Percentiles rank a stretch among this genome's conserved stretches.
These are phyloP conservation scores for Camelina neglecta DNA, from an alignment of 345 rosid genomes.

Conservation along the genomic window DNA sequence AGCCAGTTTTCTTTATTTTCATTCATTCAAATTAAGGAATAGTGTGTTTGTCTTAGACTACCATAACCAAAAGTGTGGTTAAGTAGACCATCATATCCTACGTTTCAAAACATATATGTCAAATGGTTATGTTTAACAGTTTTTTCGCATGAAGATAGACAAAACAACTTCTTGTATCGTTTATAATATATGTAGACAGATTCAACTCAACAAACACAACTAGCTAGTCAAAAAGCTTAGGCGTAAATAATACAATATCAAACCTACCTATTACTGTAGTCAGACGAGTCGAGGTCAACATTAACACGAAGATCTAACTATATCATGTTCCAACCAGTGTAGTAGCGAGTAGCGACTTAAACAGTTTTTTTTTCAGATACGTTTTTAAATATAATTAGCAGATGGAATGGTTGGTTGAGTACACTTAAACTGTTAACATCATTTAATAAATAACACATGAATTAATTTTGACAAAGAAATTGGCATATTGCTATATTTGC, in stretches of 20 bases:
- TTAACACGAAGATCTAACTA: not conserved
- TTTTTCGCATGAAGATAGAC: not conserved
- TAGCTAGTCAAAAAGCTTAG: not conserved
- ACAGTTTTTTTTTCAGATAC: not conserved
- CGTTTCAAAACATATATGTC: not conserved
- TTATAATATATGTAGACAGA: not conserved
- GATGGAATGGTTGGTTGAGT: slow-evolving; percentile 30
- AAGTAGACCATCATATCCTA: not conserved
- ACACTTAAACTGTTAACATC: slow-evolving; percentile 32
- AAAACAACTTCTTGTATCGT: not conserved
- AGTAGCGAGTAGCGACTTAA: slow-evolving; percentile 8
- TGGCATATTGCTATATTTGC: slow-evolving; percentile 33
- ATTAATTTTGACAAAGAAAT: slow-evolving; percentile 23
- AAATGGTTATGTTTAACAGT: not conserved
- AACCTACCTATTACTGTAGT: not conserved
- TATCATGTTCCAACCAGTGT: not conserved
- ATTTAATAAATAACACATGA: slow-evolving; percentile 24
- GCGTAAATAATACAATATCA: not conserved
- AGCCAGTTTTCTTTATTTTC: slow-evolving; percentile 4
- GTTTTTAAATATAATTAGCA: not conserved
- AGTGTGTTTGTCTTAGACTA: not conserved
- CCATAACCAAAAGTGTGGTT: slow-evolving; percentile 4
- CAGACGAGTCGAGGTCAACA: slow-evolving; percentile 1
- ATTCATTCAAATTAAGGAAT: not conserved
- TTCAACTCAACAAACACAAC: not conserved